Base-by-base conservation (phyloP, 1,284 basidiomycete species). In the Chiua sp. region DNA sequence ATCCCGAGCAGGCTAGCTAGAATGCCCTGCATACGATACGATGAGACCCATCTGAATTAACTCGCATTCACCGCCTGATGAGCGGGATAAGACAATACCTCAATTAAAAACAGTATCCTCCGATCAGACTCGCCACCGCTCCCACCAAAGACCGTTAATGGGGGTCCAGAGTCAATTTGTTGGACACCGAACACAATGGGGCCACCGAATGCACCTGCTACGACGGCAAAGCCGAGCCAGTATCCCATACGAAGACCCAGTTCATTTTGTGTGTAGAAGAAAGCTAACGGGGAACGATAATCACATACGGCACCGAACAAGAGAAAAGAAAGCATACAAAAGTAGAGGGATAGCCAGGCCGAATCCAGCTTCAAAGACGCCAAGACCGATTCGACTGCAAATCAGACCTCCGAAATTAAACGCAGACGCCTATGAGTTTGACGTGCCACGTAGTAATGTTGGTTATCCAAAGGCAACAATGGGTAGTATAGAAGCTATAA, bases 141-240 rank as follows among this genome's bases (percentile, higher is more conserved):
- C 22, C 64, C 70, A 10, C 71, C 69, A 8, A 26, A 15, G 5
- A 69, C 72, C 28, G 8, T 57, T 30, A 72, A 22, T 1, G 57
- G 59, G 0, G 63, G 64, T 20, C 71, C 72, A 50, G 47, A 75
- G 28, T 87, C 70, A 6, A 80, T 80, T 65, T 90, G 81, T 67
- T 90, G 86, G 15, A 92, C 77, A 1, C 88, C 90, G 63, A 88
- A 92, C 2, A 90, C 90, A 47, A 92, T 83, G 28, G 91, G 75
- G 22, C 91, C 90, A n/a, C 90, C 89, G 59, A 92, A 92, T 3
- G 91, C 90, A 35, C 90, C 91, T 22, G 91, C 88, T 7, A 92
- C 84, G 4, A 90, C 89, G 5, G 90, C 91, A 68, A 91, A 92
- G 20, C 88, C 89, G 64, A 91, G 91, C 88, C 88, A 92, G 67